Percentiles rank a stretch among this genome's conserved stretches.
Evolutionary conservation across 192 early-diverging fungal species (phyloP).

Genomic region (Ambispora gerdemannii): DNA sequence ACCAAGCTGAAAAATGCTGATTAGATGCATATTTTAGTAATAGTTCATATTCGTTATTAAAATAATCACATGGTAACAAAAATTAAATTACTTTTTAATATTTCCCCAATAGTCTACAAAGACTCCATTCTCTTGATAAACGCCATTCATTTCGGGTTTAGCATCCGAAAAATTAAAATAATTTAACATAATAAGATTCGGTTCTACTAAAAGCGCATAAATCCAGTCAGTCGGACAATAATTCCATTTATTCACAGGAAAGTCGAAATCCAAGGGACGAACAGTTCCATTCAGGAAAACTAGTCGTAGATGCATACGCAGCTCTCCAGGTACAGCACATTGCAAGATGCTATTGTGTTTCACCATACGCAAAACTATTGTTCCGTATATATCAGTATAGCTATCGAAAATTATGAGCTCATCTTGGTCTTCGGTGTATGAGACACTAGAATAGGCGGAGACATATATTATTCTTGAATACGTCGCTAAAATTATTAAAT

Average conservation of each 20-base stretch:
- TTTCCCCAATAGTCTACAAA: background rate
- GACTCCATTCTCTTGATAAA: background rate
- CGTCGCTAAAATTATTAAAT: too few species aligned
- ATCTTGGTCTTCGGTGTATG: background rate
- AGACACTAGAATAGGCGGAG: too few species aligned
- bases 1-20: background rate
- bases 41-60: background rate
- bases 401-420: background rate
- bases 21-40: too few species aligned
- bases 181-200: background rate
- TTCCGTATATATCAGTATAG: background rate
- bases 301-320: background rate
- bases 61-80: background rate
- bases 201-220: background rate
- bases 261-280: background rate
- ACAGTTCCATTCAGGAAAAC: background rate
- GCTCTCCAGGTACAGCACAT: background rate
- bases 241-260: background rate
- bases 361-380: background rate
- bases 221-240: background rate
- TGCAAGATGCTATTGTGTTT: background rate
- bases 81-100: background rate
- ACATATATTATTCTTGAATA: too few species aligned
- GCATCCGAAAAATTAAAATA: background rate
- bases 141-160: background rate